These are phyloP conservation scores for Calonectria hawksworthii DNA, from an alignment of 2,329 filamentous ascomycete species.

Conservation along the genomic window DNA sequence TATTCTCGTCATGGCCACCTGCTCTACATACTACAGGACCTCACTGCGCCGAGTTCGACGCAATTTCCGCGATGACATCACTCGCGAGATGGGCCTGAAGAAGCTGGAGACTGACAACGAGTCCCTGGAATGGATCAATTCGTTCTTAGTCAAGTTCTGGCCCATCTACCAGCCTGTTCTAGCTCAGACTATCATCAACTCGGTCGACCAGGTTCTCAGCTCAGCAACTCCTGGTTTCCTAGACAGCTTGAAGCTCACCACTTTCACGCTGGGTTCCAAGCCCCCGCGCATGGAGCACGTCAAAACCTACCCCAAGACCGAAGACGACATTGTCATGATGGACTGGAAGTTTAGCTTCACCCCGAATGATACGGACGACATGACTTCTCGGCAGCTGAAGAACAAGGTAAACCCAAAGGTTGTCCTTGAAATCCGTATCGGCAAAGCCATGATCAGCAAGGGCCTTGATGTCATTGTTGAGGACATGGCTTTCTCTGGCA, in stretches of 20 bases:
- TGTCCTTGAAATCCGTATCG: conserved; percentile 92
- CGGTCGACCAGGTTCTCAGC: conserved; percentile 95
- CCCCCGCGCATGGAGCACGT: conserved; percentile 97
- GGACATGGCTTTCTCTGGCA: conserved; percentile 94
- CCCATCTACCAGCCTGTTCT: conserved; percentile 97
- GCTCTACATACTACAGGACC: conserved; percentile 96
- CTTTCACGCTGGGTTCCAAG: conserved; percentile 94
- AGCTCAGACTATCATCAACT: conserved; percentile 90
- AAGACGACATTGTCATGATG: conserved; percentile 97
- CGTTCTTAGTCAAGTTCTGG: conserved; percentile 98
- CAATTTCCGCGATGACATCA: conserved; percentile 96
- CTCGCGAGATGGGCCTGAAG: conserved; percentile 88
- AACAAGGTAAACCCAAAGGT: conserved; percentile 98
- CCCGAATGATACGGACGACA: conserved; percentile 91
- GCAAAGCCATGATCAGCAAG: conserved; percentile 97
- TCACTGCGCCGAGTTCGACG: conserved; percentile 93
- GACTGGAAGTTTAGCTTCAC: conserved; percentile 99
- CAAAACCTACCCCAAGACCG: conserved; percentile 96
- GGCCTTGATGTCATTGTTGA: conserved; percentile 97
- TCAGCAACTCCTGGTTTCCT: conserved; percentile 92
- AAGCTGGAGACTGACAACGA: conserved; percentile 91
- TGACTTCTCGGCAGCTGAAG: conserved; percentile 90
- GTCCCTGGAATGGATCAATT: conserved; percentile 99
- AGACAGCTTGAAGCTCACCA: conserved; percentile 93
- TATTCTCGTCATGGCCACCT: conserved; percentile 91